These are phyloP conservation scores for Syzygium oleosum DNA, from an alignment of 345 rosid species.

Conservation along the genomic window DNA sequence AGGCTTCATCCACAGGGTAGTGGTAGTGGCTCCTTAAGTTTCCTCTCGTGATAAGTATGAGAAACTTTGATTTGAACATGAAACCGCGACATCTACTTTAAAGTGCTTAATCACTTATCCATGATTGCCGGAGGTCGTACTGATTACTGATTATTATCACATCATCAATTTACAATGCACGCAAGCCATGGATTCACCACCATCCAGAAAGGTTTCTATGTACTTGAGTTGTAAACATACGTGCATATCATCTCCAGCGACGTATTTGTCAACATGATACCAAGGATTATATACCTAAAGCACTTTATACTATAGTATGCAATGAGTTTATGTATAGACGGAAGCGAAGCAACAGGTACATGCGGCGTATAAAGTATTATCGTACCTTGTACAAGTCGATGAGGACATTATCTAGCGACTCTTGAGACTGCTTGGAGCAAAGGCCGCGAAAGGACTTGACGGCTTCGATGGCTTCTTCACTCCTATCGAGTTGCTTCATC, in stretches of 20 bases:
- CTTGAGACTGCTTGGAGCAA: slow-evolving; percentile 79
- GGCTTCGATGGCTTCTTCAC: slow-evolving; percentile 94
- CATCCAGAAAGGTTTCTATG: neutral
- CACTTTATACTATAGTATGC: neutral
- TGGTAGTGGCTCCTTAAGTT: neutral
- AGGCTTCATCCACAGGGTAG: neutral
- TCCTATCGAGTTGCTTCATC: slow-evolving; percentile 72
- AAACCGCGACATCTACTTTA: neutral
- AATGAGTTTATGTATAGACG: neutral
- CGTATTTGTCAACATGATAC: neutral
- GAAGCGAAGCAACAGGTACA: neutral
- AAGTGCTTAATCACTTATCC: neutral
- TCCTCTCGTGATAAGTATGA: neutral
- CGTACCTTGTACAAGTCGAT: slow-evolving; percentile 87
- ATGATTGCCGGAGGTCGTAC: neutral
- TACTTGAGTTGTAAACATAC: neutral
- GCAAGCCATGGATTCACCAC: neutral
- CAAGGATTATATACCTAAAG: neutral
- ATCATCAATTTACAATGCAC: neutral
- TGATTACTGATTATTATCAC: neutral
- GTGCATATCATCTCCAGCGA: neutral
- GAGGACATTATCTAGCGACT: slow-evolving; percentile 88
- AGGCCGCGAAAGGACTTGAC: slow-evolving; percentile 69
- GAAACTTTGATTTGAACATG: neutral
- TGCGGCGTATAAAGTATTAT: neutral